phyloP scores from a whole-genome alignment of 2,329 filamentous ascomycete species.

The Periconia sp. region DNA sequence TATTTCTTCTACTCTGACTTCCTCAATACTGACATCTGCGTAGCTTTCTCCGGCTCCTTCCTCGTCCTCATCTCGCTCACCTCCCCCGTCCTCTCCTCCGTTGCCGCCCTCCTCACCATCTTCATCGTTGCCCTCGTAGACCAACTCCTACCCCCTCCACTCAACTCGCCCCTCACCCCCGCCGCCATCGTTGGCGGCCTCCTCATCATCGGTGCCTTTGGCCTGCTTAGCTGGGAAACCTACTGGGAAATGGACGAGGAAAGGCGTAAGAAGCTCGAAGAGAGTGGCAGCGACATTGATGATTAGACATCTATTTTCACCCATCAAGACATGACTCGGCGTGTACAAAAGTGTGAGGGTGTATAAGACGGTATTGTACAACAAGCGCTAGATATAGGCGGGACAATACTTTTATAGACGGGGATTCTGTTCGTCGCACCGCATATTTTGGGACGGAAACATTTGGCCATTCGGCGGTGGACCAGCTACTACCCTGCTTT shows the following conservation, averaged over 20 bases:
- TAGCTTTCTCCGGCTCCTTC: slow-evolving; percentile 87
- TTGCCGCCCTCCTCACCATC: slow-evolving; percentile 92
- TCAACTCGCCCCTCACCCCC: slow-evolving; percentile 73
- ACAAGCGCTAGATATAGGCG: too few species aligned
- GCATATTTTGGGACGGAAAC: too few species aligned
- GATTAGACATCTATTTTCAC: too few species aligned
- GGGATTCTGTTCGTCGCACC: too few species aligned
- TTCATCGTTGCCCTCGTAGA: slow-evolving; percentile 95
- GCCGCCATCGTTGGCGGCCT: slow-evolving; percentile 82
- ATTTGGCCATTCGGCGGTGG: too few species aligned
- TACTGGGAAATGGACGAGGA: slow-evolving; percentile 93
- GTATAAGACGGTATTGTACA: too few species aligned
- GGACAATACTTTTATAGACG: too few species aligned
- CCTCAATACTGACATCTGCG: slow-evolving; percentile 11
- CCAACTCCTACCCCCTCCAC: slow-evolving; percentile 73
- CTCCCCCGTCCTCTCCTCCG: slow-evolving; percentile 87
- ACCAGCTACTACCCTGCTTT: too few species aligned
- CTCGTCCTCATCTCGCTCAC: slow-evolving; percentile 92
- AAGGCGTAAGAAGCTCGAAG: slow-evolving; percentile 62
- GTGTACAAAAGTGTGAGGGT: too few species aligned
- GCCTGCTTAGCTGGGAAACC: slow-evolving; percentile 87
- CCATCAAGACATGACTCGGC: too few species aligned
- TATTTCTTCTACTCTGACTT: slow-evolving; percentile 3
- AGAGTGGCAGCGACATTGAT: slow-evolving; percentile 53
- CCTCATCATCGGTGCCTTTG: slow-evolving; percentile 86